Percentiles rank a stretch among this genome's conserved stretches.
Conservation (phyloP, 768 basidiomycete genomes). For the Pisolithus orientalis region DNA sequence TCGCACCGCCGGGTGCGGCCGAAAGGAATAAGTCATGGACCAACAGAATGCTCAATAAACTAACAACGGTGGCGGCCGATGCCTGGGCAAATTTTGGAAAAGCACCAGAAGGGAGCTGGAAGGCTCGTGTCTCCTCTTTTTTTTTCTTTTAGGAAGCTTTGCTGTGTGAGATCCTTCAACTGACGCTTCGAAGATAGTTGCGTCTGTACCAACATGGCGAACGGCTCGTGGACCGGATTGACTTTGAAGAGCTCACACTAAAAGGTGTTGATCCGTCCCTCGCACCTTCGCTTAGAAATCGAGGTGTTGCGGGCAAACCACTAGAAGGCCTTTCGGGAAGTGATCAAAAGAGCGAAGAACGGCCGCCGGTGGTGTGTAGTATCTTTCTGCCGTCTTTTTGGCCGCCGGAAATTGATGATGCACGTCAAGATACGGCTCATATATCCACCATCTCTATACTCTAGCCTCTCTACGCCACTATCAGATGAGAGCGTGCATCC, state of each 20-base stretch:
- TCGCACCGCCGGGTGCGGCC: slow-evolving; percentile 23
- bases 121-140: slow-evolving; percentile 39
- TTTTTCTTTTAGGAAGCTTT: too few relatives aligned
- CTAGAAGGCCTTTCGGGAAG: slow-evolving; percentile 11
- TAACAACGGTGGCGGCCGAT: slow-evolving; percentile 43
- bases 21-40: slow-evolving; percentile 25
- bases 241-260: slow-evolving; percentile 76
- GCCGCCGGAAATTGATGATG: neutral
- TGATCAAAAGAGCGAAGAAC: neutral
- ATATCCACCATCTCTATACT: slow-evolving; percentile 47
- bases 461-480: slow-evolving; percentile 31
- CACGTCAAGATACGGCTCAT: slow-evolving; percentile 44
- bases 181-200: slow-evolving; percentile 33
- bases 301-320: slow-evolving; percentile 12
- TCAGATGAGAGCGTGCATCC: slow-evolving; percentile 19
- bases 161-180: slow-evolving; percentile 1
- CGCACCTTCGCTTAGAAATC: slow-evolving; percentile 43
- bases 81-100: slow-evolving; percentile 68
- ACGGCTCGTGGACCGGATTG: slow-evolving; percentile 61
- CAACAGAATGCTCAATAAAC: slow-evolving; percentile 35
- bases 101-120: slow-evolving; percentile 61
- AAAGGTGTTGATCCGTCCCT: slow-evolving; percentile 67
- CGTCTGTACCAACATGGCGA: slow-evolving; percentile 60
- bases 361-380: neutral
- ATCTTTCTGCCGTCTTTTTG: neutral